These are phyloP conservation scores for Cystobasidium sp. DNA, from an alignment of 1,284 basidiomycete species.

Conservation along the genomic window DNA sequence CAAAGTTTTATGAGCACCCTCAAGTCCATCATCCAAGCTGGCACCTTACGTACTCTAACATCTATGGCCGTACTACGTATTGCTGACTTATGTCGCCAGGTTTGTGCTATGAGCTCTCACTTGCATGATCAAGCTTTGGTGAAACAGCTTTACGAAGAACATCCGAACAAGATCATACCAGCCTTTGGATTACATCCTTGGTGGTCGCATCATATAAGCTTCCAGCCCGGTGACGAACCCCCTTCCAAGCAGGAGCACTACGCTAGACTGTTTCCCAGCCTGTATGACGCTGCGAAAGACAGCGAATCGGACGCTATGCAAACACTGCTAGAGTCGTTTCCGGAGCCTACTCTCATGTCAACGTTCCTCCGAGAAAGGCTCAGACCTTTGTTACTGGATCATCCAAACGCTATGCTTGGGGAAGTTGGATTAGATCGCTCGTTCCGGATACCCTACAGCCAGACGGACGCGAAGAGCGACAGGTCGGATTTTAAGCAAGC, in stretches of 20 bases:
- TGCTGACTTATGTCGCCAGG: background rate
- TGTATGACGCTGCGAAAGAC: background rate
- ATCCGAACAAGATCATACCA: constrained; percentile 39
- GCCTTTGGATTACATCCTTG: constrained; percentile 74
- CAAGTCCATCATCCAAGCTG: too few relatives aligned
- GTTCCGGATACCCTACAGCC: constrained; percentile 67
- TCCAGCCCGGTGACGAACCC: constrained; percentile 51
- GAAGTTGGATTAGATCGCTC: constrained; percentile 79
- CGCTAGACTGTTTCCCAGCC: constrained; percentile 62
- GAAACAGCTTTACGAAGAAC: constrained; percentile 27
- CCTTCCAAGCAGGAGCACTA: constrained; percentile 69
- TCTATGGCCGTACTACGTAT: background rate
- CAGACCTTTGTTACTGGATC: constrained; percentile 63
- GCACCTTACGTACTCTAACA: background rate
- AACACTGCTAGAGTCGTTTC: constrained; percentile 52
- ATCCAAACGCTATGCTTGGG: constrained; percentile 74
- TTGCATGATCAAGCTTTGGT: constrained; percentile 48
- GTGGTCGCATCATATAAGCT: constrained; percentile 73
- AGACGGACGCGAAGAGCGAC: constrained; percentile 30
- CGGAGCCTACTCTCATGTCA: constrained; percentile 66
- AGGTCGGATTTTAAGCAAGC: constrained; percentile 40
- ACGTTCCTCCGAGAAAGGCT: constrained; percentile 63
- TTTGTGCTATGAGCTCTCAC: constrained; percentile 51
- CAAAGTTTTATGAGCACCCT: too few relatives aligned
- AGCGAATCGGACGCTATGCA: background rate